Evolutionary conservation across 1,139 yeast genomes (phyloP).

Genomic region (Suhomyces kunorum): DNA sequence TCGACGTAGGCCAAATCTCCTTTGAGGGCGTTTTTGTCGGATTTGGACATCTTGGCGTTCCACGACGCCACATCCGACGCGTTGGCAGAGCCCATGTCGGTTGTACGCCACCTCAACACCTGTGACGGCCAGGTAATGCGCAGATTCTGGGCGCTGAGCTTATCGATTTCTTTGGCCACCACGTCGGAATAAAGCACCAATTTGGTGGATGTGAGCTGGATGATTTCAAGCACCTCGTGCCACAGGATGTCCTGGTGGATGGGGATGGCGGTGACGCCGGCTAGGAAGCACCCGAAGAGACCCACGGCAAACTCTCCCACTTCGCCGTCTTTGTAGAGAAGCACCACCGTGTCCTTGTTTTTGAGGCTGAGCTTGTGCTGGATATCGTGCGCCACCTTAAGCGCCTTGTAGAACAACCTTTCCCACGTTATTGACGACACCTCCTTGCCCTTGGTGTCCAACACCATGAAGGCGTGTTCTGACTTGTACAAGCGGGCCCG

Average conservation of each 20-base stretch:
- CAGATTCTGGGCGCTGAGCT: slow-evolving; percentile 43
- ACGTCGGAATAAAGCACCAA: slow-evolving; percentile 80
- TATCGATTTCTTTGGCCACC: slow-evolving; percentile 70
- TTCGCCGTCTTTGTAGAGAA: slow-evolving; percentile 83
- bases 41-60: slow-evolving; percentile 44
- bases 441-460: slow-evolving; percentile 84
- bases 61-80: slow-evolving; percentile 40
- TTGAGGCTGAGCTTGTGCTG: slow-evolving; percentile 68
- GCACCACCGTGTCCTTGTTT: slow-evolving; percentile 79
- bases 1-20: slow-evolving; percentile 88
- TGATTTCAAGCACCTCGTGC: slow-evolving; percentile 68
- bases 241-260: slow-evolving; percentile 71
- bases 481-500: slow-evolving; percentile 67
- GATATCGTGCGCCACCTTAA: slow-evolving; percentile 86
- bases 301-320: slow-evolving; percentile 85
- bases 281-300: slow-evolving; percentile 85
- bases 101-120: slow-evolving; percentile 76
- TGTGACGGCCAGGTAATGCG: slow-evolving; percentile 46
- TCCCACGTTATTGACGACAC: slow-evolving; percentile 82
- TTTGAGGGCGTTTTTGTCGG: slow-evolving; percentile 13
- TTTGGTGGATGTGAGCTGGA: slow-evolving; percentile 74
- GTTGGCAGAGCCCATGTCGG: slow-evolving; percentile 76
- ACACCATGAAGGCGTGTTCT: slow-evolving; percentile 69
- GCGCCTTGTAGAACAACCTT: slow-evolving; percentile 77
- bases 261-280: slow-evolving; percentile 95